Conservation (phyloP, 768 basidiomycete species). For the Pleurotus tuber-regium region DNA sequence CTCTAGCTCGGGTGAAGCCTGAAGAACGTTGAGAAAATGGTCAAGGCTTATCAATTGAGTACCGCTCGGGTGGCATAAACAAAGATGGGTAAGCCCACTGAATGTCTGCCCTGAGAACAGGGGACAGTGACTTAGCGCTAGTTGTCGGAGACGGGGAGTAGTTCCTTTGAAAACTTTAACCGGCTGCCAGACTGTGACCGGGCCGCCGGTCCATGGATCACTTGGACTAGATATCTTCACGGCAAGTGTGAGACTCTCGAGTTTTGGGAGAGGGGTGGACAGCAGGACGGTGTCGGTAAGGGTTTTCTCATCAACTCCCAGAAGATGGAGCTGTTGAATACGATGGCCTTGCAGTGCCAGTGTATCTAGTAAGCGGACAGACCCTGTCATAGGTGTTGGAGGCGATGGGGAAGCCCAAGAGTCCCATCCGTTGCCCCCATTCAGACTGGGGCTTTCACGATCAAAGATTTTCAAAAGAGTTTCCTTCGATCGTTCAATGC, state of each 20-base stretch:
- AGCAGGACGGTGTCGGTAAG: not conserved
- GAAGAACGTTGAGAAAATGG: not conserved
- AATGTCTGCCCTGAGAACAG: not conserved
- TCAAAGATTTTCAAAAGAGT: not conserved
- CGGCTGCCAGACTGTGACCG: not conserved
- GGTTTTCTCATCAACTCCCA: not conserved
- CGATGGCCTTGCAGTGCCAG: not conserved
- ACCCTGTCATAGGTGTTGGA: not conserved
- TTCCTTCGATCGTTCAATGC: not conserved
- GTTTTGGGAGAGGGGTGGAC: not conserved
- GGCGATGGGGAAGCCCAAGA: not conserved
- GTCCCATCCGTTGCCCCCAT: not conserved
- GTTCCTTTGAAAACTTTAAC: not conserved
- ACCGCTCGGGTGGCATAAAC: not conserved
- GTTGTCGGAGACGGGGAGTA: not conserved
- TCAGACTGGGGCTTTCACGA: not conserved
- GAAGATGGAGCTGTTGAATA: not conserved
- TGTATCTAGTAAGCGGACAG: not conserved
- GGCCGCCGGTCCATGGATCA: not conserved
- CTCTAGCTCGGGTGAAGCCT: not conserved
- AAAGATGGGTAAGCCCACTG: not conserved
- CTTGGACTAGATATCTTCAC: not conserved
- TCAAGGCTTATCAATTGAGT: not conserved
- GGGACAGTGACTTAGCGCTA: not conserved
- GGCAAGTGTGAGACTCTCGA: not conserved